These are phyloP conservation scores for Eucalyptus tenuipes DNA, from an alignment of 345 rosid genomes.

Conservation along the genomic window DNA sequence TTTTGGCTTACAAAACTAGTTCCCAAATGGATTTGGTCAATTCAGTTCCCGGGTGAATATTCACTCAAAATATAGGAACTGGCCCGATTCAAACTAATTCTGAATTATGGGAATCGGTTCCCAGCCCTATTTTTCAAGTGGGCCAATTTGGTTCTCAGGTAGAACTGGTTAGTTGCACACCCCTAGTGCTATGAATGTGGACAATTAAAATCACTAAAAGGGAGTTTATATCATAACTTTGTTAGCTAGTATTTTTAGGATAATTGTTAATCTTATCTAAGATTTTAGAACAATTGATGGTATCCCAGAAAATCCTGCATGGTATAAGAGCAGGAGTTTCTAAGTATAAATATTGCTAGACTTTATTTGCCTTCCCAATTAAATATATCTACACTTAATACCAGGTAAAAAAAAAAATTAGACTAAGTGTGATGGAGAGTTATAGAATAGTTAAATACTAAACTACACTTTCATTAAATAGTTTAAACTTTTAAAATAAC, in stretches of 20 bases:
- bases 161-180: rapidly evolving
- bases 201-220: background rate
- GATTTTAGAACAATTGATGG: too few species aligned
- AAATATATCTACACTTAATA: too few species aligned
- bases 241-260: background rate
- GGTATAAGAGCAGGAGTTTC: rapidly evolving
- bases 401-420: rapidly evolving
- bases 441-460: too few species aligned
- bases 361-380: too few species aligned
- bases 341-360: too few species aligned
- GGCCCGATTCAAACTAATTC: rapidly evolving
- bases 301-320: rapidly evolving
- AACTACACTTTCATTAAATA: rapidly evolving
- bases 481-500: too few species aligned
- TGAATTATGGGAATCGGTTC: rapidly evolving
- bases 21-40: rapidly evolving
- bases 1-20: too few species aligned
- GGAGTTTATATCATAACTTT: background rate
- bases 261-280: background rate
- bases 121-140: rapidly evolving
- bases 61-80: rapidly evolving
- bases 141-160: rapidly evolving
- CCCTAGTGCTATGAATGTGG: background rate
- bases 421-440: rapidly evolving
- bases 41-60: rapidly evolving